Percentiles rank a stretch among this genome's conserved stretches.
Conservation (phyloP, 805 yeast species). For the Lachancea thermotolerans region DNA sequence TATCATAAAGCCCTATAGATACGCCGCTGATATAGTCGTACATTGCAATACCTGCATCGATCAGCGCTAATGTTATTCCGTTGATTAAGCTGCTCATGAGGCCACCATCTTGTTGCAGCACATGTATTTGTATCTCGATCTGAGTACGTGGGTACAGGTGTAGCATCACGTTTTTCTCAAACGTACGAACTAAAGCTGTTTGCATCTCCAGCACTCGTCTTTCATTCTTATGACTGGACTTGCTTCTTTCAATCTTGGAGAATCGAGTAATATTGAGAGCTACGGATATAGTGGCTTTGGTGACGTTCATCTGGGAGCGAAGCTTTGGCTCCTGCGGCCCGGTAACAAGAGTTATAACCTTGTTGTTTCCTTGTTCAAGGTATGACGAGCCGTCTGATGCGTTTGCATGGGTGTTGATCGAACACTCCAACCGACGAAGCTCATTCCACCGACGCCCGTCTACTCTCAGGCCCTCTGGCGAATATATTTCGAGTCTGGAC, state of each 20-base stretch:
- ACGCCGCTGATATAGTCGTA: conserved; percentile 82
- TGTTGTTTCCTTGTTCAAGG: conserved; percentile 87
- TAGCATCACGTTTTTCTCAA: conserved; percentile 65
- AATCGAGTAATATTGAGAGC: conserved; percentile 72
- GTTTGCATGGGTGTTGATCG: conserved; percentile 80
- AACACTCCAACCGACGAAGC: conserved; percentile 71
- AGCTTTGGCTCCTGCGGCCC: conserved; percentile 84
- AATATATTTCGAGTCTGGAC: conserved; percentile 75
- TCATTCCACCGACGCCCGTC: conserved; percentile 98
- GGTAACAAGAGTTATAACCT: conserved; percentile 73
- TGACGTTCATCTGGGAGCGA: conserved; percentile 44
- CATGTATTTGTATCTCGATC: conserved; percentile 68
- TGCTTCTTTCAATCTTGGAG: conserved; percentile 68
- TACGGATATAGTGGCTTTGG: conserved; percentile 54
- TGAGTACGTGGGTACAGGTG: conserved; percentile 77
- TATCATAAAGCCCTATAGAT: conserved; percentile 71
- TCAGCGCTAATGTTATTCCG: conserved; percentile 79
- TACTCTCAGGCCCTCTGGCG: conserved; percentile 89
- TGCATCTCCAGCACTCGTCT: conserved; percentile 61
- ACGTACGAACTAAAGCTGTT: conserved; percentile 60
- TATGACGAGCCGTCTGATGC: conserved; percentile 89
- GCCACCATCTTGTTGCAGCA: conserved; percentile 88
- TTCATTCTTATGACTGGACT: conserved; percentile 56
- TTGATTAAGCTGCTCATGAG: conserved; percentile 71
- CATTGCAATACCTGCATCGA: conserved; percentile 94